These are phyloP conservation scores for Urochloa ruziziensis DNA, from an alignment of 176 grass and related monocot genomes.

Conservation along the genomic window DNA sequence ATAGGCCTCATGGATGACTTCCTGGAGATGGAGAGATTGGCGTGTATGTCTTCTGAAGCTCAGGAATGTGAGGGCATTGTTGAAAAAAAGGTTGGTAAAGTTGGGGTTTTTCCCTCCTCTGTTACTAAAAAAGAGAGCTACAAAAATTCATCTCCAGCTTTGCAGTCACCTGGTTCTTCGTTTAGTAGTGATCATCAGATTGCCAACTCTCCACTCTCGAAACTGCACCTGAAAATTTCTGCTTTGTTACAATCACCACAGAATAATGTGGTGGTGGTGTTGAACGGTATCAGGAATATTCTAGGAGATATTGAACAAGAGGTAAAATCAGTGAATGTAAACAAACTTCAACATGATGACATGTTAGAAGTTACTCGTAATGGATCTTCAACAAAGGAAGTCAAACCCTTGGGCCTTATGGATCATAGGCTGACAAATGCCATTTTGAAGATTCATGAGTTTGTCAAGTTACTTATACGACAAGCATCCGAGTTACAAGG, in stretches of 20 bases:
- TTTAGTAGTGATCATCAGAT: constrained; percentile 44
- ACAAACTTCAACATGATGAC: constrained; percentile 6
- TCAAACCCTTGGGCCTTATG: constrained; percentile 21
- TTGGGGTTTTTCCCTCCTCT: constrained; percentile 37
- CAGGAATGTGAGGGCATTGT: constrained; percentile 40
- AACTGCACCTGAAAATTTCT: constrained; percentile 71
- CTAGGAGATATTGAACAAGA: constrained; percentile 81
- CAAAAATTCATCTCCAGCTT: constrained; percentile 34
- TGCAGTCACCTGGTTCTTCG: not conserved
- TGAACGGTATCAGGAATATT: constrained; percentile 68
- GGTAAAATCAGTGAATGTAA: constrained; percentile 34
- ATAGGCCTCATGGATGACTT: constrained; percentile 99
- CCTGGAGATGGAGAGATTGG: constrained; percentile 98
- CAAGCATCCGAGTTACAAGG: constrained; percentile 50
- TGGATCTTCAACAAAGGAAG: constrained; percentile 22
- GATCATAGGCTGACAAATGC: constrained; percentile 54
- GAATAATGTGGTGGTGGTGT: constrained; percentile 58
- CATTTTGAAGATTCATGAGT: constrained; percentile 78
- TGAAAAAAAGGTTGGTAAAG: constrained; percentile 55
- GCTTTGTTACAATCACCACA: constrained; percentile 49
- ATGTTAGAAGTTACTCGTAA: constrained; percentile 28
- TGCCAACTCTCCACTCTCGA: constrained; percentile 42
- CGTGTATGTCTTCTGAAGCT: constrained; percentile 60
- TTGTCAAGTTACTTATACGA: constrained; percentile 71
- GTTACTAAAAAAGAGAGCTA: constrained; percentile 40